These are phyloP conservation scores for Penicillium sp. DNA, from an alignment of 2,329 filamentous ascomycete species.

Conservation along the genomic window DNA sequence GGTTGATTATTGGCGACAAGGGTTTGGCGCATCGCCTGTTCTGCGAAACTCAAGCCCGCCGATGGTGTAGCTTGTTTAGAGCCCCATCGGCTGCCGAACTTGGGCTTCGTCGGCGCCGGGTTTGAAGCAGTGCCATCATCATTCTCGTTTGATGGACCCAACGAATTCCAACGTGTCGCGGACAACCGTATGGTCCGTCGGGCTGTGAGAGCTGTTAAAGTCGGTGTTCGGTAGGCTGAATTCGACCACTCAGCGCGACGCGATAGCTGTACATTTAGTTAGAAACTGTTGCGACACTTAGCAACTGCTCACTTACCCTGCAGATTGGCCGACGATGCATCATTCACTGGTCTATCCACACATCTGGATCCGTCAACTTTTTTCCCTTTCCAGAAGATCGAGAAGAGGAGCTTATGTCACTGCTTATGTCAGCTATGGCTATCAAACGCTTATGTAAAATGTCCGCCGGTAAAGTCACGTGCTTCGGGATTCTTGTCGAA, in stretches of 20 bases:
- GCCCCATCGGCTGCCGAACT: conserved; percentile 29
- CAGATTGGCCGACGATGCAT: conserved; percentile 36
- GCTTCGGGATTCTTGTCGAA: conserved; percentile 32
- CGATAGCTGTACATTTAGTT: conserved; percentile 28
- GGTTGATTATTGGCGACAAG: conserved; percentile 21
- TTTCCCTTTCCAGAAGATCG: conserved; percentile 14
- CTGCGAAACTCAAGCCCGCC: conserved; percentile 29
- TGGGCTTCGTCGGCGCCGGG: conserved; percentile 16
- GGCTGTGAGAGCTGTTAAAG: conserved; percentile 18
- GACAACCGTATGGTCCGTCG: conserved; percentile 37
- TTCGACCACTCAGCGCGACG: conserved; percentile 40
- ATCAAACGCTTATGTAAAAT: conserved; percentile 5
- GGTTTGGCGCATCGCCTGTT: conserved; percentile 30
- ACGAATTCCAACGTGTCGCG: conserved; percentile 24
- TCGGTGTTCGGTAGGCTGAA: conserved; percentile 26
- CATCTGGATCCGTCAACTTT: conserved; percentile 18
- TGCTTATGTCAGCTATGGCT: not conserved
- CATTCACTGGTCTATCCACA: conserved; percentile 14
- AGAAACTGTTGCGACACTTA: not conserved
- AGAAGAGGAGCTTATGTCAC: conserved; percentile 14
- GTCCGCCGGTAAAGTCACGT: conserved; percentile 25
- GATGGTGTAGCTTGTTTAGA: conserved; percentile 17
- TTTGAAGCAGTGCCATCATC: conserved; percentile 15
- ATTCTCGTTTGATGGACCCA: conserved; percentile 21
- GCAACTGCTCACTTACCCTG: conserved; percentile 24